Percentiles rank a stretch among this genome's conserved stretches.
These are phyloP conservation scores for Ramalina intermedia DNA, from an alignment of 495 filamentous ascomycete species.

Conservation along the genomic window DNA sequence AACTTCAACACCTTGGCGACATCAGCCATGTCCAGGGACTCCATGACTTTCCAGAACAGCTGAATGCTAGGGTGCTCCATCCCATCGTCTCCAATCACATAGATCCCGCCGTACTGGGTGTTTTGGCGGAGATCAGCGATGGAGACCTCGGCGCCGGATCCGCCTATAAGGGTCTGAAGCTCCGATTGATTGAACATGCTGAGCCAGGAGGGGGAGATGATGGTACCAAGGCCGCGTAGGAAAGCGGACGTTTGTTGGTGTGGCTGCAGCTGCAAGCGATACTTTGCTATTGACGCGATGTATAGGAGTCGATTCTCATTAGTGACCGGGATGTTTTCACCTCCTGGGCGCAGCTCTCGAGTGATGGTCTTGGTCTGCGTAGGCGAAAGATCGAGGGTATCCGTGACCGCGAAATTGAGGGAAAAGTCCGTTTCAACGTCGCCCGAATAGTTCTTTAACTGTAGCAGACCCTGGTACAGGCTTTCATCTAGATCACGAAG, in stretches of 20 bases:
- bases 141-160: slow-evolving; percentile 70
- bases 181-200: slow-evolving; percentile 98
- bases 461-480: slow-evolving; percentile 82
- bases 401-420: slow-evolving; percentile 82
- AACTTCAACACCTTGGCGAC: slow-evolving; percentile 83
- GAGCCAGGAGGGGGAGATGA: slow-evolving; percentile 86
- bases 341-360: slow-evolving; percentile 58
- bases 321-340: slow-evolving; percentile 66
- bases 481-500: slow-evolving; percentile 82
- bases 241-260: slow-evolving; percentile 71
- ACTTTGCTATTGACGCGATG: slow-evolving; percentile 76
- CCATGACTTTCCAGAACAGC: slow-evolving; percentile 89
- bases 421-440: slow-evolving; percentile 69
- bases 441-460: slow-evolving; percentile 76
- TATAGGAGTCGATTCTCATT: slow-evolving; percentile 89
- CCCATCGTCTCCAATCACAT: slow-evolving; percentile 73
- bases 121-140: slow-evolving; percentile 76
- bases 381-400: slow-evolving; percentile 42
- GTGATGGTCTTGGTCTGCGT: slow-evolving; percentile 41
- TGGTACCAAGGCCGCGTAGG: slow-evolving; percentile 65
- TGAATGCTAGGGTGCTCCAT: slow-evolving; percentile 69
- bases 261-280: slow-evolving; percentile 69
- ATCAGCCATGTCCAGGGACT: slow-evolving; percentile 54
- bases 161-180: slow-evolving; percentile 81
- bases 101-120: slow-evolving; percentile 78